A percentile compares a stretch with the other conserved stretches of the same genome.
These are phyloP conservation scores for Beauveria medogensis DNA, from an alignment of 2,329 filamentous ascomycete genomes.

Conservation along the genomic window DNA sequence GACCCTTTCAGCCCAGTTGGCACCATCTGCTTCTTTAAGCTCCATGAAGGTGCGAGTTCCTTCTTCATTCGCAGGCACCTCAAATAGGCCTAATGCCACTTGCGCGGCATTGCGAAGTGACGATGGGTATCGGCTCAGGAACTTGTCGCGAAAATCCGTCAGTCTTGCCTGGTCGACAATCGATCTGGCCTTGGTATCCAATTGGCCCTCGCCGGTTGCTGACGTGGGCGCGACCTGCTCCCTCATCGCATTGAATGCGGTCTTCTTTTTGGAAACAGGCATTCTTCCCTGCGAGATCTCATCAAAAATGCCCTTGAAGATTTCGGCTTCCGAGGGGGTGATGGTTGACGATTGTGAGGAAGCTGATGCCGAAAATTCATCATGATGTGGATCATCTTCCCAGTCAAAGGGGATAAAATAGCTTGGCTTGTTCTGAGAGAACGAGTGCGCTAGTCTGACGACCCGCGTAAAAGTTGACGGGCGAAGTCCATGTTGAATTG, in stretches of 20 bases:
- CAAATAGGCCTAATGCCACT: conserved; percentile 30
- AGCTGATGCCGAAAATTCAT: conserved; percentile 16
- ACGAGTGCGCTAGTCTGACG: conserved; percentile 16
- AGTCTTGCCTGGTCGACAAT: conserved; percentile 26
- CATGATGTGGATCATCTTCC: conserved; percentile 22
- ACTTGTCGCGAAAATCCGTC: conserved; percentile 25
- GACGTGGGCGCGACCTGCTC: not conserved
- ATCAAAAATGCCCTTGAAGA: conserved; percentile 51
- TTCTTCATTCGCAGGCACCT: conserved; percentile 22
- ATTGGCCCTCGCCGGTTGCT: not conserved
- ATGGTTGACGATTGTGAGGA: conserved; percentile 38
- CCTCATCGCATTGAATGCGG: conserved; percentile 1
- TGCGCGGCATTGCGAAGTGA: conserved; percentile 33
- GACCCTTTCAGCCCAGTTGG: conserved; percentile 26
- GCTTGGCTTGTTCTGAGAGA: conserved; percentile 14
- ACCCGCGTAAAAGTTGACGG: conserved; percentile 17
- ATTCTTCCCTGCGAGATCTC: conserved; percentile 31
- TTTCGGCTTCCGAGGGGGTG: conserved; percentile 47
- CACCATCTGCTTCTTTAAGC: conserved; percentile 23
- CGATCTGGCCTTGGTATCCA: conserved; percentile 18
- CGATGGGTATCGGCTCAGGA: conserved; percentile 30
- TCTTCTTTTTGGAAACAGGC: conserved; percentile 20
- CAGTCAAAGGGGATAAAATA: conserved; percentile 47
- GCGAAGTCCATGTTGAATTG: conserved; percentile 31
- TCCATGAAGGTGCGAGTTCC: conserved; percentile 19